Evolutionary conservation across 345 rosid species (phyloP).

Genomic region (Lumnitzera littorea): DNA sequence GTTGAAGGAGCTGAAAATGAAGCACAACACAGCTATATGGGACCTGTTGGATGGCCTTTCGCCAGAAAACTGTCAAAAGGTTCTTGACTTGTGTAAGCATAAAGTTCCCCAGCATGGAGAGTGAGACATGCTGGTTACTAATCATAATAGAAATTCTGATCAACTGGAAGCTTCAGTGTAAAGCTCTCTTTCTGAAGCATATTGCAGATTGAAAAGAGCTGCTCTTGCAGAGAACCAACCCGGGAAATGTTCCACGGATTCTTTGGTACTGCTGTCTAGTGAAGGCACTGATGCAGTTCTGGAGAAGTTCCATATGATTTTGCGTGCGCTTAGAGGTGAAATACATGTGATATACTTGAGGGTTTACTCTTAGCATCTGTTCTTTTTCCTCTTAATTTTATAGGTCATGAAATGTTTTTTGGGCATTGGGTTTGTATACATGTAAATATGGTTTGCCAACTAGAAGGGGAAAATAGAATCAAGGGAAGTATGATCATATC

Average conservation of each 20-base stretch:
- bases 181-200: too few relatives aligned
- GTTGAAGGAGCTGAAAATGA: constrained; percentile 50
- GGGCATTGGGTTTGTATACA: constrained; percentile 16
- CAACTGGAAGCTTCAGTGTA: background rate
- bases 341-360: constrained; percentile 2
- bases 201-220: too few relatives aligned
- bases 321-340: constrained; percentile 1
- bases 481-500: constrained; percentile 2
- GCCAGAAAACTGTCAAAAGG: constrained; percentile 40
- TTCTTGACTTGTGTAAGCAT: constrained; percentile 33
- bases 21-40: constrained; percentile 45
- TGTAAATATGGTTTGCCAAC: constrained; percentile 27
- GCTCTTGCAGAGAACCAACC: too few relatives aligned
- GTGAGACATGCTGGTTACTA: constrained; percentile 1
- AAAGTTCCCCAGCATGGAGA: constrained; percentile 20
- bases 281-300: too few relatives aligned
- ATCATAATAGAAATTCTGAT: background rate
- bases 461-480: constrained; percentile 11
- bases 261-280: too few relatives aligned
- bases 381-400: constrained; percentile 2
- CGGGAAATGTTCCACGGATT: background rate
- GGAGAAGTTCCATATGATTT: background rate
- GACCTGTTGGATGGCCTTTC: constrained; percentile 52
- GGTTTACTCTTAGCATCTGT: background rate
- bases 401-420: constrained; percentile 2